phyloP scores from a whole-genome alignment of 2,329 filamentous ascomycete species.

The Dactylellina parvicollis region DNA sequence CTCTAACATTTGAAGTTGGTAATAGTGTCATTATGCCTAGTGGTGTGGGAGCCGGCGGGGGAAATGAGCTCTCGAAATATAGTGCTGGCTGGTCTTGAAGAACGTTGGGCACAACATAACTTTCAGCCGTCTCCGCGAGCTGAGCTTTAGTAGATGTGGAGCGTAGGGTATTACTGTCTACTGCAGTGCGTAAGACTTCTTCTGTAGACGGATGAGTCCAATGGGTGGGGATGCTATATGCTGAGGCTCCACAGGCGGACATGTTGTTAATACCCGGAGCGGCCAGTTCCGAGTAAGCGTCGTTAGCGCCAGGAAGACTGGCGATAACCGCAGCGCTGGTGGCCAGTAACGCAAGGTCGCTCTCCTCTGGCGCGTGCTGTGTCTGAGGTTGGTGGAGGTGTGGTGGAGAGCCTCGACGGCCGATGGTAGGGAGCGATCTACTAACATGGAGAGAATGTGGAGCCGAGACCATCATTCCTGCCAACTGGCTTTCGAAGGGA shows the following conservation, averaged over 20 bases:
- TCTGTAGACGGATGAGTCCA: neutral
- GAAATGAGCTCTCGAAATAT: constrained; percentile 12
- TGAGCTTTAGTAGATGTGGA: neutral
- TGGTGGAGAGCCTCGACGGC: neutral
- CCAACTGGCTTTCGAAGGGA: constrained; percentile 7
- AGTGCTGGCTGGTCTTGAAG: neutral
- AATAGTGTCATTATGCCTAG: neutral
- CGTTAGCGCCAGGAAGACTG: neutral
- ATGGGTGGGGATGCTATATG: neutral
- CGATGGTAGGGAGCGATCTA: constrained; percentile 22
- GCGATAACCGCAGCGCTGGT: constrained; percentile 12
- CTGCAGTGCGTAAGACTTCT: neutral
- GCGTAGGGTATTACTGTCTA: neutral
- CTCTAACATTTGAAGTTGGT: constrained; percentile 37
- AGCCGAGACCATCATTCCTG: neutral
- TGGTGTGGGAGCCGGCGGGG: neutral
- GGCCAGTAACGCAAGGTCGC: constrained; percentile 27
- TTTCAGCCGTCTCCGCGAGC: neutral
- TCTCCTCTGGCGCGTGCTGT: neutral
- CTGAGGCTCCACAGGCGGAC: neutral
- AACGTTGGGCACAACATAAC: neutral
- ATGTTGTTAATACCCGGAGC: constrained; percentile 4
- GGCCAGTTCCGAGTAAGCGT: constrained; percentile 1
- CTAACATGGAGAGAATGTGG: constrained; percentile 10
- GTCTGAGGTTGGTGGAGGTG: neutral